A percentile compares a stretch with the other conserved stretches of the same genome.
phyloP scores from a whole-genome alignment of 768 basidiomycete species.

The Hygrocybe coccinea region DNA sequence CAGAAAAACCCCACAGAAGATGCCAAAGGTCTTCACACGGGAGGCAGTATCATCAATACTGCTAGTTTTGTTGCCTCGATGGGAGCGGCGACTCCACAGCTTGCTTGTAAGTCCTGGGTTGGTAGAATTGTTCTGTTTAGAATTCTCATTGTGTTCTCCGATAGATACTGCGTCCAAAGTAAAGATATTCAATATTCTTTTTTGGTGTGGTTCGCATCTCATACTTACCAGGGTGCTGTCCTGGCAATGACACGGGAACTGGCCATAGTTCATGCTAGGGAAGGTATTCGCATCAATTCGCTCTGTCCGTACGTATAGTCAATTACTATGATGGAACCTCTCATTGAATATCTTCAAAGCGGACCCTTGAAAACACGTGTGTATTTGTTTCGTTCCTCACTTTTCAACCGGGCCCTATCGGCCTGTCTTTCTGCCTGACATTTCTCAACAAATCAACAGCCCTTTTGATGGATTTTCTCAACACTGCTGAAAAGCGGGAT shows the following conservation, averaged over 20 bases:
- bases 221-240: constrained; percentile 71
- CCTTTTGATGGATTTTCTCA: constrained; percentile 95
- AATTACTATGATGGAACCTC: background rate
- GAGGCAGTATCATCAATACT: constrained; percentile 95
- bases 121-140: background rate
- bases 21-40: constrained; percentile 69
- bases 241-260: constrained; percentile 97
- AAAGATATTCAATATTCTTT: constrained; percentile 7
- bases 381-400: constrained; percentile 23
- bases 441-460: constrained; percentile 42
- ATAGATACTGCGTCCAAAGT: constrained; percentile 94
- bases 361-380: constrained; percentile 93
- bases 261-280: constrained; percentile 95
- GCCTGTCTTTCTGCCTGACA: constrained; percentile 1
- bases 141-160: constrained; percentile 9
- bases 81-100: constrained; percentile 95
- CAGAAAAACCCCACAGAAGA: constrained; percentile 82
- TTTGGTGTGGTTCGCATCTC: background rate
- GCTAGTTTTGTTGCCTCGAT: constrained; percentile 94
- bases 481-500: constrained; percentile 92
- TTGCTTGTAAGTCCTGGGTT: constrained; percentile 73
- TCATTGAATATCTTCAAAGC: constrained; percentile 34
- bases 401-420: too few relatives aligned
- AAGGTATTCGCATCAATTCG: constrained; percentile 94
- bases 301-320: constrained; percentile 78